phyloP scores from a whole-genome alignment of 2,329 filamentous ascomycete species.

The Penicillium sp. region DNA sequence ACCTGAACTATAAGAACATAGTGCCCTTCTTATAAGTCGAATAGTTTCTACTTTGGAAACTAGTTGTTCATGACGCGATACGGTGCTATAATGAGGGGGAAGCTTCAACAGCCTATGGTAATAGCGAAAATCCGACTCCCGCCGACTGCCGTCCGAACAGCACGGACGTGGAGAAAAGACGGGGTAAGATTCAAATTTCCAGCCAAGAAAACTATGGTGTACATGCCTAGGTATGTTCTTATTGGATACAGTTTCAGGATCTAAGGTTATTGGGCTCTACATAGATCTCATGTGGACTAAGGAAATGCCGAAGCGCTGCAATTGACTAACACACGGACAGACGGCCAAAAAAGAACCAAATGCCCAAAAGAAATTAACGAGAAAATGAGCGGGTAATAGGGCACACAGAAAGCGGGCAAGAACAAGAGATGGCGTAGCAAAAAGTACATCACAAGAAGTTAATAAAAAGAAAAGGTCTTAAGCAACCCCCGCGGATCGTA shows the following conservation, averaged over 20 bases:
- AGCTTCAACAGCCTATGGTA: neutral
- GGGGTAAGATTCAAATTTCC: neutral
- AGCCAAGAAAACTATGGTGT: neutral
- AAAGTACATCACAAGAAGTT: conserved; percentile 32
- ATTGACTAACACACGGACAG: conserved; percentile 28
- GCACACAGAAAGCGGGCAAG: conserved; percentile 29
- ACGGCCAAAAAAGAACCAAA: conserved; percentile 14
- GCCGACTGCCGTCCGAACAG: neutral
- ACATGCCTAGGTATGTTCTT: neutral
- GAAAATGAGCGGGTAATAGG: conserved; percentile 30
- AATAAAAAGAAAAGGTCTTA: conserved; percentile 17
- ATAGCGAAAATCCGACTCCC: neutral
- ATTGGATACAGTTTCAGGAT: neutral
- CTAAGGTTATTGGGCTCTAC: neutral
- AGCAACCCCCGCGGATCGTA: conserved; percentile 23
- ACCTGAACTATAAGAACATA: neutral
- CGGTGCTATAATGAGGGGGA: neutral
- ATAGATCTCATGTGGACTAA: conserved; percentile 4
- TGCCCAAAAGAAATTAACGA: conserved; percentile 22
- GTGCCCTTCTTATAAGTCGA: neutral
- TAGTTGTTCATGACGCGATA: neutral
- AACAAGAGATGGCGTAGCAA: conserved; percentile 30
- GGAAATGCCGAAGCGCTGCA: conserved; percentile 27
- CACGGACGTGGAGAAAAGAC: neutral
- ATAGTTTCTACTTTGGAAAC: neutral